Evolutionary conservation across 1,139 yeast species (phyloP), one percentile per base, ranked within the genome.

Genomic region (Saccharomyces hybrid): DNA sequence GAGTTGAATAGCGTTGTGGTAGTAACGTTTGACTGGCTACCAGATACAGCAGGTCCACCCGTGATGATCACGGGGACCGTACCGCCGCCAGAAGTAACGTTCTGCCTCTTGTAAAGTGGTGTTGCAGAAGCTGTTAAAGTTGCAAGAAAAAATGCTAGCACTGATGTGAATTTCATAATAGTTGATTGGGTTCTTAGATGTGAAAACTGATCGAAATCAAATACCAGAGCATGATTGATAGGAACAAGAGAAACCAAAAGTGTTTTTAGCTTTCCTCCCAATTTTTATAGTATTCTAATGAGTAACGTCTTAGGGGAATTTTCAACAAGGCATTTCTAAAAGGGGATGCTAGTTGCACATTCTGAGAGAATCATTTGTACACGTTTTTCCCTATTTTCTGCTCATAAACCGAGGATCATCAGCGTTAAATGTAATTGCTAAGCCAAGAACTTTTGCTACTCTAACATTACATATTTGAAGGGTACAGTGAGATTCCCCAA

Each of bases 1-100:
- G 61, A 50, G 57, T 66, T 66, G 56, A 55, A 62, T 32, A 65
- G 49, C 1, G 56, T 52, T 13, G 53, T 52, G n/a, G 47, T 49
- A 7, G 57, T 23, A 13, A 47, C 54, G 28, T 50, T 38, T 2
- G 48, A 49, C 5, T 16, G 25, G 6, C 44, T 38, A 19, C 44
- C n/a, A 38, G 44, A 38, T 16, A 38, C 44, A 8, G 44, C 58
- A 14, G 48, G 29, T 16, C 54, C 48, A n/a, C 52, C 52, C 7
- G 47, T 46, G n/a, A 38, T 38, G 44, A 38, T 38, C 7, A 38
- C 44, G 19, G 44, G 44, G 26, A 51, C 55, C 26, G 52, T 19
- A 26, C 25, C 42, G 26, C 50, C 46, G 32, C 44, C 49, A 13
- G 44, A 14, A 13, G 29, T 14, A 9, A 46, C 48, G 11, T 23